Evolutionary conservation across 495 filamentous ascomycete genomes (phyloP).

Genomic region (Podospora australis): DNA sequence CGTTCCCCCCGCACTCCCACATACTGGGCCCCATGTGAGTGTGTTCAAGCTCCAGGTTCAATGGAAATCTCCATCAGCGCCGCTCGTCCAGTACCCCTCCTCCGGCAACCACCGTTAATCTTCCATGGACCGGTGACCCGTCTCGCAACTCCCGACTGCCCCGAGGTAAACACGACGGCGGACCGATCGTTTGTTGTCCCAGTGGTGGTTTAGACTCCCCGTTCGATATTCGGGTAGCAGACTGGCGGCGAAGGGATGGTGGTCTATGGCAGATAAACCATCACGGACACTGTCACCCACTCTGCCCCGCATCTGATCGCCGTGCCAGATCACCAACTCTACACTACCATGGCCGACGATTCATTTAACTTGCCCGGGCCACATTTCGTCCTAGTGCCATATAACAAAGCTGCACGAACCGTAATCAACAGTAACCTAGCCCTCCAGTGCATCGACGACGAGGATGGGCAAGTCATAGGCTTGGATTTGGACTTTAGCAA

Average conservation of each 20-base stretch:
- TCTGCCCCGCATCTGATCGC: background rate
- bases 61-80: background rate
- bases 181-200: too few relatives aligned
- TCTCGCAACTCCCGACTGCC: too few relatives aligned
- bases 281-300: background rate
- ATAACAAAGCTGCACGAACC: slow-evolving; percentile 17
- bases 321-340: background rate
- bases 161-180: too few relatives aligned
- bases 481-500: too few relatives aligned
- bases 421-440: too few relatives aligned
- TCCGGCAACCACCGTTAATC: background rate
- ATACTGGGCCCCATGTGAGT: slow-evolving; percentile 2
- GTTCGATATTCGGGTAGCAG: too few relatives aligned
- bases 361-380: background rate
- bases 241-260: background rate
- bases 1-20: too few relatives aligned
- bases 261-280: background rate
- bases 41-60: background rate
- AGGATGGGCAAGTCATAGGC: too few relatives aligned
- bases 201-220: background rate
- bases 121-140: too few relatives aligned
- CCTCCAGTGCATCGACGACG: too few relatives aligned
- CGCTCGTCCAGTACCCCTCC: background rate
- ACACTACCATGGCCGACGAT: background rate
- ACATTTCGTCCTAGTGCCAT: slow-evolving; percentile 17